Conservation (phyloP, 208 protist genomes). For the Angomonas ambiguus region DNA sequence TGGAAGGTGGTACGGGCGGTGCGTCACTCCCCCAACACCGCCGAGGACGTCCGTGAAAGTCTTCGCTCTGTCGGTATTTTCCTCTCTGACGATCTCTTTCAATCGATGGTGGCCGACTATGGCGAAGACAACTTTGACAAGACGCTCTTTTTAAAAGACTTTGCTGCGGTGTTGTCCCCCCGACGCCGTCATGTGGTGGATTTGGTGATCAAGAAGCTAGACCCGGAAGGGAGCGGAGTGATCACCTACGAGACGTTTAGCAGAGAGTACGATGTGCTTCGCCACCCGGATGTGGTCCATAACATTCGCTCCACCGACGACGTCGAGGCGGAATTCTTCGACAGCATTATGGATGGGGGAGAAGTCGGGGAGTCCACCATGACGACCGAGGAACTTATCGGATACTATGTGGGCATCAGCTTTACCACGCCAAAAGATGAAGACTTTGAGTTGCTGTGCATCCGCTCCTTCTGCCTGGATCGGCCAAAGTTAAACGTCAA, state of each 20-base stretch:
- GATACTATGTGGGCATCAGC: slow-evolving; percentile 70
- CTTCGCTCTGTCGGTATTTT: slow-evolving; percentile 63
- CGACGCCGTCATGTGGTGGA: slow-evolving; percentile 61
- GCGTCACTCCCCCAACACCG: slow-evolving; percentile 18
- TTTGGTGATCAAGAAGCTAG: slow-evolving; percentile 57
- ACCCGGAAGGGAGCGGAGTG: slow-evolving; percentile 37
- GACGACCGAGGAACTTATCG: slow-evolving; percentile 53
- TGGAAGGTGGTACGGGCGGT: slow-evolving; percentile 54
- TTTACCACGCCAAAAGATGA: slow-evolving; percentile 40
- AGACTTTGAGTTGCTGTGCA: slow-evolving; percentile 81
- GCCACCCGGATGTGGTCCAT: slow-evolving; percentile 63
- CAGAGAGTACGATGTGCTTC: slow-evolving; percentile 62
- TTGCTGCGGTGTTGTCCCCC: slow-evolving; percentile 34
- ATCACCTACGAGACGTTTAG: slow-evolving; percentile 38
- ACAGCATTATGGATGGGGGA: slow-evolving; percentile 30
- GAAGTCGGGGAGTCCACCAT: slow-evolving; percentile 23
- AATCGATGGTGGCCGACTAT: slow-evolving; percentile 27
- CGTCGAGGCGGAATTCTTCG: slow-evolving; percentile 45
- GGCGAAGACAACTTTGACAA: slow-evolving; percentile 5
- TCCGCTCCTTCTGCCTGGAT: slow-evolving; percentile 80
- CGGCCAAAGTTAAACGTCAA: slow-evolving; percentile 40
- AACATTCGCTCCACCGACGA: slow-evolving; percentile 32
- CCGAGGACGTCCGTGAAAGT: slow-evolving; percentile 43
- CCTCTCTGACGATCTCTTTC: slow-evolving; percentile 55
- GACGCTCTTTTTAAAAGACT: slow-evolving; percentile 34